Conservation (phyloP, 345 rosid species). For the Rhizophora apiculata region DNA sequence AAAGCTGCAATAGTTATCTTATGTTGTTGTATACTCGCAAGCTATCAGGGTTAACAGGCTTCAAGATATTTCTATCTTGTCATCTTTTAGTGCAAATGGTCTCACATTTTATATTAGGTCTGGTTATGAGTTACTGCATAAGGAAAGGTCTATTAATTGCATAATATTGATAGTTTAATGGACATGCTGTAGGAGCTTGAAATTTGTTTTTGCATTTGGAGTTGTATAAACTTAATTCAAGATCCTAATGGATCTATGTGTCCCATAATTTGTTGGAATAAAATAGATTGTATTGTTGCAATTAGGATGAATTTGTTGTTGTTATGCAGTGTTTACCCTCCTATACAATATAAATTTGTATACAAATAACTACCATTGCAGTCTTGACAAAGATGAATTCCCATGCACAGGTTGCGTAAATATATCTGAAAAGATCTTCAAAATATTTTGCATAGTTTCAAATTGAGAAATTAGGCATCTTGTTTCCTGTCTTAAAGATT, state of each 20-base stretch:
- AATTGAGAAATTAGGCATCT: not conserved
- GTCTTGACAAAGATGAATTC: not conserved
- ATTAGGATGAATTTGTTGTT: not conserved
- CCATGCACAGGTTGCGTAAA: not conserved
- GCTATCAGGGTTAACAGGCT: constrained; percentile 1
- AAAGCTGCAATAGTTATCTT: constrained; percentile 10
- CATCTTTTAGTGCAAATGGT: not conserved
- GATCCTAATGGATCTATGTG: too few species aligned
- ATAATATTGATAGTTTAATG: constrained; percentile 2
- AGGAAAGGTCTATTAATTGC: not conserved
- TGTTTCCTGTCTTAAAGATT: not conserved
- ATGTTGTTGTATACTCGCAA: constrained; percentile 7
- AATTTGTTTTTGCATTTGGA: too few species aligned
- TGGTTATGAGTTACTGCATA: not conserved
- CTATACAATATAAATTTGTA: not conserved
- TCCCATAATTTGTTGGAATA: not conserved
- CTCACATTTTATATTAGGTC: not conserved
- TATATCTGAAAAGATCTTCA: not conserved
- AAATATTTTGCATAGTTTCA: not conserved
- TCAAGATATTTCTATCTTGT: not conserved
- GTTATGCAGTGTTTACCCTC: not conserved
- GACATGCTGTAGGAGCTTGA: too few species aligned
- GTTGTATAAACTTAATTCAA: too few species aligned
- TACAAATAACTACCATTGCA: not conserved
- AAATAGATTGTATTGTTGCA: not conserved